phyloP scores from a whole-genome alignment of 2,329 filamentous ascomycete species.

The Dactylellina haptotyla region DNA sequence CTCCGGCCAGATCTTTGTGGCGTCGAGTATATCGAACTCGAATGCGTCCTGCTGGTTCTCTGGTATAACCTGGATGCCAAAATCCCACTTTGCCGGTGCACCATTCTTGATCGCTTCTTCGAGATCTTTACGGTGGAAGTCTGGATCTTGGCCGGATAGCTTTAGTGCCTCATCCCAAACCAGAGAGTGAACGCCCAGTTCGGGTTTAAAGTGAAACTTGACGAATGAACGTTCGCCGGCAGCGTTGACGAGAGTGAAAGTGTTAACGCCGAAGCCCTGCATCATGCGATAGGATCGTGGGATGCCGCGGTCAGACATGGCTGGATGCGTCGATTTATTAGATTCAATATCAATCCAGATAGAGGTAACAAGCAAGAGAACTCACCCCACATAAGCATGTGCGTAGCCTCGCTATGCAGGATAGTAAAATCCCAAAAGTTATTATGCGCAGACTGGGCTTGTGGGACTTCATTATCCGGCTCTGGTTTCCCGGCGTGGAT shows the following conservation, averaged over 20 bases:
- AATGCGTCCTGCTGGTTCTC: conserved; percentile 79
- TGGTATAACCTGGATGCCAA: conserved; percentile 80
- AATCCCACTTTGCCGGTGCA: conserved; percentile 79
- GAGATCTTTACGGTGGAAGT: conserved; percentile 83
- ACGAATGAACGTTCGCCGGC: conserved; percentile 77
- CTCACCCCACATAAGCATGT: conserved; percentile 77
- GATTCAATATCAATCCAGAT: background rate
- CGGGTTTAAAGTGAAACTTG: conserved; percentile 80
- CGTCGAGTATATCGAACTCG: conserved; percentile 85
- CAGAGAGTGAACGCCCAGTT: conserved; percentile 78
- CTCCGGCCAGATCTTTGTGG: conserved; percentile 87
- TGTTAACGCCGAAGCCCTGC: conserved; percentile 87
- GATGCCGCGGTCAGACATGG: conserved; percentile 78
- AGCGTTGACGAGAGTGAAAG: conserved; percentile 74
- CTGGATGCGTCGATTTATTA: background rate
- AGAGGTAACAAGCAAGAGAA: background rate
- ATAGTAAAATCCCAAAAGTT: conserved; percentile 81
- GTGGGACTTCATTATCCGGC: conserved; percentile 75
- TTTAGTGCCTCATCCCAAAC: conserved; percentile 85
- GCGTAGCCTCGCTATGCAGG: conserved; percentile 75
- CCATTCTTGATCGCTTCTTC: conserved; percentile 78
- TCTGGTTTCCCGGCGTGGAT: conserved; percentile 74
- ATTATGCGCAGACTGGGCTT: conserved; percentile 76
- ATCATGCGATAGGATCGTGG: conserved; percentile 83
- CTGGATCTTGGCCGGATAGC: conserved; percentile 77